Conservation (phyloP, 2,329 filamentous ascomycete species). For the Diaporthe ampelina region DNA sequence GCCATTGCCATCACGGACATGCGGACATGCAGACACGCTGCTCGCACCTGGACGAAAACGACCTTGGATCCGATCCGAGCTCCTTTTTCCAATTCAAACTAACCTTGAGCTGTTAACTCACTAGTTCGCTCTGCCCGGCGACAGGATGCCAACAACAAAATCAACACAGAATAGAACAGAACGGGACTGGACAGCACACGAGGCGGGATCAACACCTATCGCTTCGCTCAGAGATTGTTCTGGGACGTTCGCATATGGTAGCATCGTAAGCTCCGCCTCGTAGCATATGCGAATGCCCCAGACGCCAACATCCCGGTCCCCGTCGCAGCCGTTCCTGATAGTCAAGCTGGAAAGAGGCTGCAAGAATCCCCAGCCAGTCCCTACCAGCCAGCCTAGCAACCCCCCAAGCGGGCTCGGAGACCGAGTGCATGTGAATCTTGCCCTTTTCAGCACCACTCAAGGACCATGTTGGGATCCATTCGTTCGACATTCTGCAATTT, state of each 20-base stretch:
- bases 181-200: background rate
- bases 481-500: background rate
- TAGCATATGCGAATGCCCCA: background rate
- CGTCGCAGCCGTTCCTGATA: background rate
- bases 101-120: background rate
- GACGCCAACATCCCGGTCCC: background rate
- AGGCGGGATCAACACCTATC: background rate
- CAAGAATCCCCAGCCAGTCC: background rate
- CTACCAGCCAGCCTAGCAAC: background rate
- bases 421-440: background rate
- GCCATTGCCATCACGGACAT: background rate
- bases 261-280: background rate
- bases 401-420: background rate
- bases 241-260: too few species aligned
- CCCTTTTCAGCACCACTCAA: background rate
- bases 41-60: background rate
- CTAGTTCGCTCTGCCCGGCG: background rate
- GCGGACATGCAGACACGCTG: background rate
- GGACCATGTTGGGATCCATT: background rate
- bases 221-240: too few species aligned
- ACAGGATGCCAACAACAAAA: background rate
- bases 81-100: constrained; percentile 1
- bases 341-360: background rate
- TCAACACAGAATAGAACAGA: background rate
- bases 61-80: background rate